Evolutionary conservation across 2,329 filamentous ascomycete genomes (phyloP).

Genomic region (Aspergillus sp.): DNA sequence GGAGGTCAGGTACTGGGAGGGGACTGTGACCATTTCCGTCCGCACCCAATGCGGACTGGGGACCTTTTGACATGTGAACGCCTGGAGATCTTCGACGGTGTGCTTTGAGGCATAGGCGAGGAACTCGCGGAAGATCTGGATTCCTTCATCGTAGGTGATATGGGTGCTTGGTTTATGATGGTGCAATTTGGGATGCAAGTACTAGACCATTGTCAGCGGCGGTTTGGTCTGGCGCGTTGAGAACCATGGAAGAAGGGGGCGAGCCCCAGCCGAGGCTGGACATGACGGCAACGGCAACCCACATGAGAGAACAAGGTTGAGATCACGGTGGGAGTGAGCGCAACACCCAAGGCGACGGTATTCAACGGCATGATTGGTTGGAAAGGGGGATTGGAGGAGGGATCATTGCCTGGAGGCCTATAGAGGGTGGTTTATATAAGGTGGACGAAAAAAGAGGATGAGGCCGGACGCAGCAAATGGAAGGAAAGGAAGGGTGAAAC

Average conservation of each 20-base stretch:
- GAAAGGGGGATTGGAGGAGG: not conserved
- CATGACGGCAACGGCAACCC: slow-evolving; percentile 33
- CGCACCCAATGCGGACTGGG: slow-evolving; percentile 86
- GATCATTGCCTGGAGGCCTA: not conserved
- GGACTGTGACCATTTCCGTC: slow-evolving; percentile 66
- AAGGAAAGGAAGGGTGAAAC: not conserved
- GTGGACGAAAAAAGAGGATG: not conserved
- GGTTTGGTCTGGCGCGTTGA: slow-evolving; percentile 8
- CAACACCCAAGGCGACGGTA: slow-evolving; percentile 76
- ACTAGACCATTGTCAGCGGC: slow-evolving; percentile 51
- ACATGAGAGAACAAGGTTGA: slow-evolving; percentile 86
- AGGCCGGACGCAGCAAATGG: not conserved
- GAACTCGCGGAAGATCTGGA: slow-evolving; percentile 83
- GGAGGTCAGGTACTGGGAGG: slow-evolving; percentile 59
- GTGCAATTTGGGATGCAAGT: slow-evolving; percentile 73
- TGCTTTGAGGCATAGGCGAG: slow-evolving; percentile 81
- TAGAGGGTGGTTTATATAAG: not conserved
- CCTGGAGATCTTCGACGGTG: slow-evolving; percentile 88
- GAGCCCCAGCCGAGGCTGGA: not conserved
- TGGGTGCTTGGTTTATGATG: slow-evolving; percentile 81
- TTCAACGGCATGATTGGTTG: slow-evolving; percentile 61
- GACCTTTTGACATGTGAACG: slow-evolving; percentile 88
- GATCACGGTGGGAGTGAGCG: slow-evolving; percentile 83
- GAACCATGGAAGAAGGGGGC: not conserved
- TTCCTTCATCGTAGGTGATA: slow-evolving; percentile 89